Evolutionary conservation across 805 yeast species (phyloP), one percentile per base, ranked within the genome.

Genomic region (Hanseniaspora meyeri): DNA sequence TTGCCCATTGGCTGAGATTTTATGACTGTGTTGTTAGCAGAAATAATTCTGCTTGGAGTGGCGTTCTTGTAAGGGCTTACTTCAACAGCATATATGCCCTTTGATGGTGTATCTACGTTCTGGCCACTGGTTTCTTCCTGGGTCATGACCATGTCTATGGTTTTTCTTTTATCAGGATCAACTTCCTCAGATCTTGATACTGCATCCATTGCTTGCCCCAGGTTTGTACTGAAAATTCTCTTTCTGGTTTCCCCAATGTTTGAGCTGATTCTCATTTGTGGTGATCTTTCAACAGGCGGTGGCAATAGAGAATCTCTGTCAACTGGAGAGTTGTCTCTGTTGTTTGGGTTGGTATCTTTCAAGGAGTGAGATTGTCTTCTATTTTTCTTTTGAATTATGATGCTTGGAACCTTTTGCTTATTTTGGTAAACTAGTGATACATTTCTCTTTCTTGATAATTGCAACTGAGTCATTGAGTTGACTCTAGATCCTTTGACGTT

Each of bases 221-320:
- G 19, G 45, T 62, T 66, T 27, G 69, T 24, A 24, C 59, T 68
- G 56, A 69, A 67, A 17, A 66, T 65, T 42, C 61, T 61, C 31
- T 60, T 63, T 53, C 57, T 53, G 3, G 57, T 43, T 10, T 53
- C 55, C 10, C 65, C 70, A 31, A 69, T 62, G 17, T 69, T 68
- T 2, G 72, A 69, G 50, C 71, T 68, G 17, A 69, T 66, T 49
- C 72, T 63, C 43, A 69, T 69, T 19, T 70, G 71, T 20, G 71
- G 72, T 9, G 72, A 69, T 57, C 67, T 70, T 9, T 71, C 71
- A 54, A 65, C 62, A 24, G 72, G 72, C n/a, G 72, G 72, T 14
- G 71, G 71, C 56, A 69, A 60, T 29, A 68, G 62, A 3, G 71
- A 69, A 38, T 64, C 65, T 31, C 62, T 27, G 10, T 36, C 32